Evolutionary conservation across 192 early-diverging fungal genomes (phyloP).

Genomic region (Rhizoclosmatium sp.): DNA sequence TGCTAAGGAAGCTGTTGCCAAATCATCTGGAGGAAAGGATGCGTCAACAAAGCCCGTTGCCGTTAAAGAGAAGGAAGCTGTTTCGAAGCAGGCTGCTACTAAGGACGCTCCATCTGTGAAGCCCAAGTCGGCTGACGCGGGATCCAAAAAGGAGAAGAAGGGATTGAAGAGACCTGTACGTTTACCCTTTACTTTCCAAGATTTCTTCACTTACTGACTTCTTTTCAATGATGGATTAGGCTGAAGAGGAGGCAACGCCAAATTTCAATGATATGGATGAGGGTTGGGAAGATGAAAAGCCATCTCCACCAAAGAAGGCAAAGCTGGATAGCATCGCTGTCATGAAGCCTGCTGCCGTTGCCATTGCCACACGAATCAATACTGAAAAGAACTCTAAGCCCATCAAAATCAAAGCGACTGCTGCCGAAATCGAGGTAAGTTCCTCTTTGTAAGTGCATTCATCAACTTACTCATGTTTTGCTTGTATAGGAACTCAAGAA

Average conservation of each 20-base stretch:
- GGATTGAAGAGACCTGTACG: not conserved
- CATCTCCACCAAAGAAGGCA: not conserved
- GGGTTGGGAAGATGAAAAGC: not conserved
- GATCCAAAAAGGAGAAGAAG: constrained; percentile 26
- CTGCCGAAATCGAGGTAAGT: not conserved
- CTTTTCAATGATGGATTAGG: constrained; percentile 1
- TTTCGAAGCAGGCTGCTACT: no score
- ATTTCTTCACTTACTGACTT: no score
- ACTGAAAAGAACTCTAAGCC: constrained; percentile 26
- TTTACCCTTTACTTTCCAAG: no score
- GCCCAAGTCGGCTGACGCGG: not conserved
- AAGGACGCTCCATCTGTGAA: no score
- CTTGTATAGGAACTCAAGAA: not conserved
- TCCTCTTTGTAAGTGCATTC: not conserved
- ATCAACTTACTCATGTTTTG: not conserved
- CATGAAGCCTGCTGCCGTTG: constrained; percentile 3
- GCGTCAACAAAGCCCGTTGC: no score
- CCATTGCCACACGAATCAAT: constrained; percentile 35
- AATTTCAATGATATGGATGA: not conserved
- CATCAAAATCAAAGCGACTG: constrained; percentile 1
- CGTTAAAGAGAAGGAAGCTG: no score
- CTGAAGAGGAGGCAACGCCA: not conserved
- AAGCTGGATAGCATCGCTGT: not conserved
- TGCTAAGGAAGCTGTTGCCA: constrained; percentile 31
- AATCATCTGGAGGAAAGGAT: not conserved